Conservation (phyloP, 2,329 filamentous ascomycete species). For the Colletotrichum tamarilloi region DNA sequence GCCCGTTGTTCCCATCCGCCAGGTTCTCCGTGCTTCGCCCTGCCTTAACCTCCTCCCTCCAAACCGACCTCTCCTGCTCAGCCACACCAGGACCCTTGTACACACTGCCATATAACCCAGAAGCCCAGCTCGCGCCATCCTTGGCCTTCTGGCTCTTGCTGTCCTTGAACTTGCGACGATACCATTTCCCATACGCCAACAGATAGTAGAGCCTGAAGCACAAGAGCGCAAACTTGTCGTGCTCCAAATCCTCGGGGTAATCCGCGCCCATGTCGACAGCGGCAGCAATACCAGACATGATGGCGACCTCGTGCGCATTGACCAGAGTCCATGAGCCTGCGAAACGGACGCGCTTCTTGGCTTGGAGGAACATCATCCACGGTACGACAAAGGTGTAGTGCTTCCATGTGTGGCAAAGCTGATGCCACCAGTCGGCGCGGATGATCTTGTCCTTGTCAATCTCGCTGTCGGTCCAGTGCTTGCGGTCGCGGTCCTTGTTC, state of each 20-base stretch:
- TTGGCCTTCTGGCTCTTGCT: slow-evolving; percentile 50
- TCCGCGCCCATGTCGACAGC: slow-evolving; percentile 74
- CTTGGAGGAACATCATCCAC: slow-evolving; percentile 75
- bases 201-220: slow-evolving; percentile 72
- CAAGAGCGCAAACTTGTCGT: slow-evolving; percentile 70
- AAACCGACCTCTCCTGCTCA: slow-evolving; percentile 62
- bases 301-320: slow-evolving; percentile 74
- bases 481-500: slow-evolving; percentile 64
- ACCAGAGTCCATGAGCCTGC: slow-evolving; percentile 75
- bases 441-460: slow-evolving; percentile 66
- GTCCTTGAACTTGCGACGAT: slow-evolving; percentile 51
- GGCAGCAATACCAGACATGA: slow-evolving; percentile 75
- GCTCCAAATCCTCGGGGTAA: slow-evolving; percentile 72
- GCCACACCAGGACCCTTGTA: slow-evolving; percentile 69
- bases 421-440: slow-evolving; percentile 70
- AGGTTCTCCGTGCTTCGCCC: slow-evolving; percentile 49
- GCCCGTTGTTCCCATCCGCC: slow-evolving; percentile 45
- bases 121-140: slow-evolving; percentile 65
- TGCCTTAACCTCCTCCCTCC: slow-evolving; percentile 53
- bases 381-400: slow-evolving; percentile 71
- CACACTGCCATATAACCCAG: slow-evolving; percentile 67
- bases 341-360: slow-evolving; percentile 68
- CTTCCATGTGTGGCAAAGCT: slow-evolving; percentile 69
- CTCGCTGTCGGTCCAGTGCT: slow-evolving; percentile 64
- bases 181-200: slow-evolving; percentile 71